A percentile compares a stretch with the other conserved stretches of the same genome.
Evolutionary conservation across 306 rosid genomes (phyloP).

Genomic region (Vigna trinervia): DNA sequence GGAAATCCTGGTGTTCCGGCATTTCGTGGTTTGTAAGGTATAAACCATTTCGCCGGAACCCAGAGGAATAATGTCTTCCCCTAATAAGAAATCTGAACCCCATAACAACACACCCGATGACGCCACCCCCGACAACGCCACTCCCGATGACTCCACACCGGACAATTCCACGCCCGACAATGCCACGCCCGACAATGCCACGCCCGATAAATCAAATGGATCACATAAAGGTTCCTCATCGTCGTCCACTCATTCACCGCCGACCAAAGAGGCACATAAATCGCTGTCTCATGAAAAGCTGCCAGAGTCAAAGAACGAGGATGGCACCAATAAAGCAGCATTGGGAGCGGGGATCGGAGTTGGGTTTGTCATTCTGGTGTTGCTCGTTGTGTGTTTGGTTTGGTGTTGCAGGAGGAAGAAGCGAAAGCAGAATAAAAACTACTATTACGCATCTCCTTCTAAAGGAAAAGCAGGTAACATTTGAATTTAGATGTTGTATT

Average conservation of each 20-base stretch:
- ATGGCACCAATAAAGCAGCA: neutral
- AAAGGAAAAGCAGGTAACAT: constrained; percentile 44
- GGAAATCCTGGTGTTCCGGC: constrained; percentile 55
- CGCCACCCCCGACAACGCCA: constrained; percentile 14
- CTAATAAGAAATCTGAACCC: constrained; percentile 36
- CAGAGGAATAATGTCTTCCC: constrained; percentile 56
- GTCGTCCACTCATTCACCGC: neutral
- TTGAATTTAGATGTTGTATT: too few relatives aligned
- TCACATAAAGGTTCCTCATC: constrained; percentile 5
- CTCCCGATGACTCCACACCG: neutral
- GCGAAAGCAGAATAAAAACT: constrained; percentile 45
- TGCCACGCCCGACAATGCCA: constrained; percentile 34
- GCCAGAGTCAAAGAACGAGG: neutral
- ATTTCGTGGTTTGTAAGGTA: constrained; percentile 18
- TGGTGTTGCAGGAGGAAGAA: constrained; percentile 56
- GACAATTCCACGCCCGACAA: neutral
- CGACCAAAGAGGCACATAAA: neutral
- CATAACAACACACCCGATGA: neutral
- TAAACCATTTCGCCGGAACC: constrained; percentile 42
- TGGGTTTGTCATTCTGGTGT: constrained; percentile 45
- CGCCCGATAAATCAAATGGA: neutral
- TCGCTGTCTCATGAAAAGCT: neutral
- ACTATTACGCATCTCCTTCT: constrained; percentile 56
- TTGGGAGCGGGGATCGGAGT: constrained; percentile 54
- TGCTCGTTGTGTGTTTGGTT: constrained; percentile 45